Conservation (phyloP, 495 filamentous ascomycete species). For the Penicillium coprophilum region DNA sequence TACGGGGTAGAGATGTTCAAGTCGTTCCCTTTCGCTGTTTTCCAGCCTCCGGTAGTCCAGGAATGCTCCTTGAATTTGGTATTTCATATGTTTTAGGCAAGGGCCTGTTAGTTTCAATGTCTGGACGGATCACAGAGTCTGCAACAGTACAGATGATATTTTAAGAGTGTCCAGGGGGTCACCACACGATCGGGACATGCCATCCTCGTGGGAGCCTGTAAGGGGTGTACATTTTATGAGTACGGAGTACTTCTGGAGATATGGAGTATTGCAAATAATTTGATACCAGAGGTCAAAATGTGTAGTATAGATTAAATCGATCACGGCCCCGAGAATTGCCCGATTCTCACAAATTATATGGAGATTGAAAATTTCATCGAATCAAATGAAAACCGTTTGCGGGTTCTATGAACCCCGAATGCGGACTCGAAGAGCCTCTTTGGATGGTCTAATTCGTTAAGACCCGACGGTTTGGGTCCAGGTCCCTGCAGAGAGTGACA, state of each 20-base stretch:
- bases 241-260: too few relatives aligned
- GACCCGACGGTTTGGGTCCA: slow-evolving; percentile 18
- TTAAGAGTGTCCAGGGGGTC: background rate
- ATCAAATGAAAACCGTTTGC: background rate
- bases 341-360: background rate
- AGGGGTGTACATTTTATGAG: background rate
- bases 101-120: too few relatives aligned
- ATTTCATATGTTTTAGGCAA: too few relatives aligned
- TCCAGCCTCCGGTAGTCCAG: too few relatives aligned
- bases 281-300: too few relatives aligned
- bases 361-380: background rate
- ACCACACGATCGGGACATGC: background rate
- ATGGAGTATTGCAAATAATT: too few relatives aligned
- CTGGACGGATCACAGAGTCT: too few relatives aligned
- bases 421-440: background rate
- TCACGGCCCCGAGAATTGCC: background rate
- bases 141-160: too few relatives aligned
- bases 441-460: background rate
- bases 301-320: too few relatives aligned
- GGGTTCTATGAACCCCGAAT: background rate
- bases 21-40: too few relatives aligned
- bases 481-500: slow-evolving; percentile 18
- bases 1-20: too few relatives aligned
- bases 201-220: background rate
- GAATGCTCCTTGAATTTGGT: too few relatives aligned